Conservation (phyloP, 2,329 filamentous ascomycete genomes). For the Seiridium cupressi region DNA sequence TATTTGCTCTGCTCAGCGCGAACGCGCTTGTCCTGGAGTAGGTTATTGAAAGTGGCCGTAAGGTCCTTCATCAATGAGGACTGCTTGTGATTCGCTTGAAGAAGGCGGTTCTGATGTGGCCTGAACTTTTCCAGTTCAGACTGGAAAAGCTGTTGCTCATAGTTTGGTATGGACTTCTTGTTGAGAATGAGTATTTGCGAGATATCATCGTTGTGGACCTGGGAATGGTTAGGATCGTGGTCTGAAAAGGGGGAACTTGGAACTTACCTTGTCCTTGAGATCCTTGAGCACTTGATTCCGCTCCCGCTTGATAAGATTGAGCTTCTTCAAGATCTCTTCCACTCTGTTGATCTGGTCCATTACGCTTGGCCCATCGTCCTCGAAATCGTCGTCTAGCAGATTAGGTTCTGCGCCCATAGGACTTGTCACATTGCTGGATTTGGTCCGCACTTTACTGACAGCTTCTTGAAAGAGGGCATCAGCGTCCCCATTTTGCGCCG, state of each 20-base stretch:
- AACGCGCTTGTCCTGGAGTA: slow-evolving; percentile 92
- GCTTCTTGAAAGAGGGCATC: slow-evolving; percentile 87
- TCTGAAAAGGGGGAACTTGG: not conserved
- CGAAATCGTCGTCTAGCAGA: slow-evolving; percentile 88
- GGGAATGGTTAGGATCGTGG: slow-evolving; percentile 17
- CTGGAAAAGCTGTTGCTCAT: slow-evolving; percentile 90
- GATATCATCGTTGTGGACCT: slow-evolving; percentile 96
- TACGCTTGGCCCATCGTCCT: slow-evolving; percentile 75
- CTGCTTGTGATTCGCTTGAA: slow-evolving; percentile 96
- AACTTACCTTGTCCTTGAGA: slow-evolving; percentile 86
- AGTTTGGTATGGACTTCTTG: slow-evolving; percentile 92
- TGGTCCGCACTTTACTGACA: slow-evolving; percentile 73
- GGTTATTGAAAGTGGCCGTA: slow-evolving; percentile 78
- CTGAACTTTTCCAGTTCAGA: slow-evolving; percentile 97
- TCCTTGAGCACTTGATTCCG: slow-evolving; percentile 91
- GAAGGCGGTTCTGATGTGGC: slow-evolving; percentile 83
- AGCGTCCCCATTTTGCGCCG: slow-evolving; percentile 81
- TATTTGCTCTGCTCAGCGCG: slow-evolving; percentile 94
- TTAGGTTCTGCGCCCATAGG: slow-evolving; percentile 67
- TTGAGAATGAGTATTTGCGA: slow-evolving; percentile 96
- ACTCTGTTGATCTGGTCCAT: slow-evolving; percentile 86
- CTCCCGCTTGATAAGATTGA: slow-evolving; percentile 91
- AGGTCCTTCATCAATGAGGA: slow-evolving; percentile 92
- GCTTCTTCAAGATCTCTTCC: slow-evolving; percentile 85
- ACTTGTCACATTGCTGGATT: slow-evolving; percentile 59